Conservation (phyloP, 1,284 basidiomycete genomes). For the Rhodotorula mucilaginosa region DNA sequence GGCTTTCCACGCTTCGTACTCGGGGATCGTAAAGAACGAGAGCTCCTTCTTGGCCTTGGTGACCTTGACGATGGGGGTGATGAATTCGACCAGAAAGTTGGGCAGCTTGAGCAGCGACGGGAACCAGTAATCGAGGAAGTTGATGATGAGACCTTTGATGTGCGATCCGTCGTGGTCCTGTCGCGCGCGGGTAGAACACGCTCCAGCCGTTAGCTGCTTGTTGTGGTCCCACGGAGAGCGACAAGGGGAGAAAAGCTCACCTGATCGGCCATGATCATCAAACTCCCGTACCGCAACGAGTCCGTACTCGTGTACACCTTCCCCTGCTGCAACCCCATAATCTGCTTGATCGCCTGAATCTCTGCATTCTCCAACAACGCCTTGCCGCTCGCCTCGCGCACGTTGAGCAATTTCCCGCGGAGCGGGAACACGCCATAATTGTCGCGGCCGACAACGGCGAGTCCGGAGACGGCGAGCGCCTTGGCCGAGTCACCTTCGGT, state of each 20-base stretch:
- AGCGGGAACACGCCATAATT: conserved; percentile 97
- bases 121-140: conserved; percentile 96
- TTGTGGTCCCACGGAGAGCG: conserved; percentile 30
- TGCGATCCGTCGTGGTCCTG: conserved; percentile 99
- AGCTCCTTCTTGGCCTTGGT: conserved; percentile 75
- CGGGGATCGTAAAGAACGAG: conserved; percentile 96
- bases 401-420: conserved; percentile 94
- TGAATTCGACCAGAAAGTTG: conserved; percentile 94
- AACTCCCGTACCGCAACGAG: conserved; percentile 83
- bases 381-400: conserved; percentile 92
- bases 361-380: conserved; percentile 98
- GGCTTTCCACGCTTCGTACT: conserved; percentile 91
- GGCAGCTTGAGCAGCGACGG: conserved; percentile 90
- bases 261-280: conserved; percentile 99
- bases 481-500: conserved; percentile 99
- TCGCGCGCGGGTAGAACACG: conserved; percentile 5
- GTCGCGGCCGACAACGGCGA: conserved; percentile 92
- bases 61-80: conserved; percentile 94
- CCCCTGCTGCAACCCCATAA: conserved; percentile 91
- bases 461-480: conserved; percentile 88
- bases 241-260: conserved; percentile 51
- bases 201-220: conserved; percentile 15
- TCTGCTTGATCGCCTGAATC: conserved; percentile 96
- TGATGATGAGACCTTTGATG: conserved; percentile 98
- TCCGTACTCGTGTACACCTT: conserved; percentile 74